Conservation (phyloP, 108 stramenopile species). For the Cyclotella atomus region DNA sequence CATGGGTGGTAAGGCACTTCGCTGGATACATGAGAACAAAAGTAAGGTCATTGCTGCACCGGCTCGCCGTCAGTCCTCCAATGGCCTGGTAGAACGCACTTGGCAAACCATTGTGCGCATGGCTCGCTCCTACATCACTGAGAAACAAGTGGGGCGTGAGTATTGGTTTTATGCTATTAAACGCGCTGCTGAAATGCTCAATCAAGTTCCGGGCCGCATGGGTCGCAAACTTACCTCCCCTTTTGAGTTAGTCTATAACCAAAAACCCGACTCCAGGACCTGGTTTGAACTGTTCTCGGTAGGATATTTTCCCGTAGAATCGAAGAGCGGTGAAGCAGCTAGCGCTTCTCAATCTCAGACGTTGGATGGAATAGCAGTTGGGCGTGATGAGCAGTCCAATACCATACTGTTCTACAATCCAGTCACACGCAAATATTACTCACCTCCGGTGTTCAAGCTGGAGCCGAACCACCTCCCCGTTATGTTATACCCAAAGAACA, state of each 20-base stretch:
- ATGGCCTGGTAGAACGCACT: constrained; percentile 21
- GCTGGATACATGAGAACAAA: not conserved
- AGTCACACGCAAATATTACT: not conserved
- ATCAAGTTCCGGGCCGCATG: constrained; percentile 19
- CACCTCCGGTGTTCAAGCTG: constrained; percentile 2
- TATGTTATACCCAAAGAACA: not conserved
- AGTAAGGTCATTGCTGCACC: constrained; percentile 25
- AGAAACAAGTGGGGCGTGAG: constrained; percentile 20
- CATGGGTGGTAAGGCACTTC: constrained; percentile 14
- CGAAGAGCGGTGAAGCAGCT: not conserved
- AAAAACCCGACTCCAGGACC: constrained; percentile 8
- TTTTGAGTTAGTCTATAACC: constrained; percentile 15
- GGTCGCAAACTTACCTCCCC: constrained; percentile 10
- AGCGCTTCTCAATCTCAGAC: constrained; percentile 3
- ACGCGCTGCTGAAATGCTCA: constrained; percentile 13
- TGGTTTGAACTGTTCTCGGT: constrained; percentile 31
- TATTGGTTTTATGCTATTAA: constrained; percentile 23
- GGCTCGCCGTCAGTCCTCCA: constrained; percentile 16
- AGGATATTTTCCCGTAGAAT: constrained; percentile 12
- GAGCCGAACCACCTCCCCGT: not conserved
- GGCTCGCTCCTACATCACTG: constrained; percentile 19
- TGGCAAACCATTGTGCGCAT: constrained; percentile 20
- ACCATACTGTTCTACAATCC: constrained; percentile 19
- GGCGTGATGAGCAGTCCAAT: constrained; percentile 8
- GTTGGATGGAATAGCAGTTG: constrained; percentile 17